Conservation (phyloP, 495 filamentous ascomycete species). For the Penicillium soppii region DNA sequence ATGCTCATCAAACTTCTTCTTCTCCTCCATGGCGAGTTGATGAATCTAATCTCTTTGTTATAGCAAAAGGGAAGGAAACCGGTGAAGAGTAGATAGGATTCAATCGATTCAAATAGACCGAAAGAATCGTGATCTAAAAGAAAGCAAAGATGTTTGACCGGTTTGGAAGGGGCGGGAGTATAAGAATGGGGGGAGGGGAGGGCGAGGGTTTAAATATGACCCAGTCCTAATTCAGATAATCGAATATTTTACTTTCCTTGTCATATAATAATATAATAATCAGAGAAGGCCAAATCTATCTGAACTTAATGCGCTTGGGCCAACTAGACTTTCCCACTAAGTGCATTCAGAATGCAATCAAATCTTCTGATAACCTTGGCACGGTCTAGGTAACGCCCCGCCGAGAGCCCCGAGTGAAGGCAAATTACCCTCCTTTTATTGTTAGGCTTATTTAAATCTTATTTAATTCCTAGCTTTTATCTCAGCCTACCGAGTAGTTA, state of each 20-base stretch:
- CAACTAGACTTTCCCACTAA: background rate
- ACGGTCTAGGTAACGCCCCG: background rate
- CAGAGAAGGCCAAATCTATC: background rate
- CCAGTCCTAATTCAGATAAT: background rate
- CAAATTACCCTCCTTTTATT: background rate
- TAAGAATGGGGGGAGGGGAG: background rate
- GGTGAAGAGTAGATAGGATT: background rate
- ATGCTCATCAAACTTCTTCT: slow-evolving; percentile 28
- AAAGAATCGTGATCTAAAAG: background rate
- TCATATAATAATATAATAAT: background rate
- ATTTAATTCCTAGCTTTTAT: background rate
- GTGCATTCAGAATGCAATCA: background rate
- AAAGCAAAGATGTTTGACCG: background rate
- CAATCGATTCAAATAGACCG: background rate
- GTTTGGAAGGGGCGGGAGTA: background rate
- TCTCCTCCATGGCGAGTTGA: slow-evolving; percentile 37
- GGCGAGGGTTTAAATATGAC: background rate
- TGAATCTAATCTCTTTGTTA: background rate
- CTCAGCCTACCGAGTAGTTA: no score
- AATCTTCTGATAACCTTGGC: slow-evolving; percentile 8
- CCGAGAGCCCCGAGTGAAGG: background rate
- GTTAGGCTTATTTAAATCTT: no score
- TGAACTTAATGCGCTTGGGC: slow-evolving; percentile 2
- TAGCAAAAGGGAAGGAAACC: background rate
- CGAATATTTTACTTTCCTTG: background rate